These are phyloP conservation scores for Sclerotiophoma versabilis DNA, from an alignment of 2,329 filamentous ascomycete species.

Conservation along the genomic window DNA sequence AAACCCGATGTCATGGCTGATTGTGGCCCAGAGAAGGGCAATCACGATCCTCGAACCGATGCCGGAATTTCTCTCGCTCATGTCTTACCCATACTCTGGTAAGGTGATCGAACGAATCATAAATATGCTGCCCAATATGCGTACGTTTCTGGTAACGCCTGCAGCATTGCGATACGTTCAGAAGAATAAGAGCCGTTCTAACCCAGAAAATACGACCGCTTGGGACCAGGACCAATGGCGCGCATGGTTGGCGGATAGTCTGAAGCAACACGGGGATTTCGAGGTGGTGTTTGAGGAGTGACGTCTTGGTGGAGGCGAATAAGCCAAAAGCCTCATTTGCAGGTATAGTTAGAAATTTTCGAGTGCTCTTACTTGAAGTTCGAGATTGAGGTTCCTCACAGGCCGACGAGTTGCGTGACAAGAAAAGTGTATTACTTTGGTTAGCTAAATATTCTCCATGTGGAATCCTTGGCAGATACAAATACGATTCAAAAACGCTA, in stretches of 20 bases:
- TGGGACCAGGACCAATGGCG: background rate
- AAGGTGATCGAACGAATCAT: no score
- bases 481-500: background rate
- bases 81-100: no score
- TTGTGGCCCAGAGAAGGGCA: background rate
- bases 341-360: no score
- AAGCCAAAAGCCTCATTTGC: no score
- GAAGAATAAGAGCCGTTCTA: no score
- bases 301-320: no score
- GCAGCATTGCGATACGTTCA: background rate
- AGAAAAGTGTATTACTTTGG: no score
- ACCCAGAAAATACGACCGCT: no score
- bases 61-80: background rate
- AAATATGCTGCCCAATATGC: background rate
- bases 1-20: background rate
- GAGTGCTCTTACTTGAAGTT: no score
- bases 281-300: background rate
- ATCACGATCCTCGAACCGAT: background rate
- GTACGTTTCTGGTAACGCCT: background rate
- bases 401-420: no score
- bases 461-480: background rate
- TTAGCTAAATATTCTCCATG: no score
- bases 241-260: background rate
- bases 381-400: no score
- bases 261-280: background rate